Conservation (phyloP, 768 basidiomycete species). For the Clitopilus hobsonii region DNA sequence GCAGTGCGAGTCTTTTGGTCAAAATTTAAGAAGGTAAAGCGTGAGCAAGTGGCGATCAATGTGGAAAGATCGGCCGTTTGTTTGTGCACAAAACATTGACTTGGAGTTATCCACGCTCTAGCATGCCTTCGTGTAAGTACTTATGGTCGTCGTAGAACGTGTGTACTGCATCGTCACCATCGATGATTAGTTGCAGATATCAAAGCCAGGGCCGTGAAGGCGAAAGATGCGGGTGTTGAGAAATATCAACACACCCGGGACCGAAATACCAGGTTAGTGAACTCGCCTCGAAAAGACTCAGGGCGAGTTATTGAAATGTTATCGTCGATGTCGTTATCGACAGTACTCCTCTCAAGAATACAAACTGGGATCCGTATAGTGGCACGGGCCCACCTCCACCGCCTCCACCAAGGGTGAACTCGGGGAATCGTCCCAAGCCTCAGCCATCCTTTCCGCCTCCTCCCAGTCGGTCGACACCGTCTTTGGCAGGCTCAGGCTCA, state of each 20-base stretch:
- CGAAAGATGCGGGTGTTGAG: constrained; percentile 50
- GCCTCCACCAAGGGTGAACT: constrained; percentile 35
- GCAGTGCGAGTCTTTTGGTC: too few relatives aligned
- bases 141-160: constrained; percentile 1
- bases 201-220: constrained; percentile 59
- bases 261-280: constrained; percentile 41
- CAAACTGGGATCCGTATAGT: constrained; percentile 62
- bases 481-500: too few relatives aligned
- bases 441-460: constrained; percentile 14
- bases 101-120: too few relatives aligned
- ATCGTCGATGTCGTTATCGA: neutral
- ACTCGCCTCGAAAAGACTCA: constrained; percentile 14
- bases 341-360: constrained; percentile 50
- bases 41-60: too few relatives aligned
- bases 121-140: constrained; percentile 29
- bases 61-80: too few relatives aligned
- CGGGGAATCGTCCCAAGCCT: constrained; percentile 22
- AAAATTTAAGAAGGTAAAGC: too few relatives aligned
- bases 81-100: neutral
- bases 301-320: neutral
- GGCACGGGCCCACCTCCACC: constrained; percentile 47
- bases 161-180: constrained; percentile 6
- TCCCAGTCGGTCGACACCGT: constrained; percentile 16
- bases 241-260: constrained; percentile 54
- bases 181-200: constrained; percentile 51